A percentile compares a stretch with the other conserved stretches of the same genome.
These are phyloP conservation scores for Triglochin maritima DNA, from an alignment of 106 monocot genomes.

Conservation along the genomic window DNA sequence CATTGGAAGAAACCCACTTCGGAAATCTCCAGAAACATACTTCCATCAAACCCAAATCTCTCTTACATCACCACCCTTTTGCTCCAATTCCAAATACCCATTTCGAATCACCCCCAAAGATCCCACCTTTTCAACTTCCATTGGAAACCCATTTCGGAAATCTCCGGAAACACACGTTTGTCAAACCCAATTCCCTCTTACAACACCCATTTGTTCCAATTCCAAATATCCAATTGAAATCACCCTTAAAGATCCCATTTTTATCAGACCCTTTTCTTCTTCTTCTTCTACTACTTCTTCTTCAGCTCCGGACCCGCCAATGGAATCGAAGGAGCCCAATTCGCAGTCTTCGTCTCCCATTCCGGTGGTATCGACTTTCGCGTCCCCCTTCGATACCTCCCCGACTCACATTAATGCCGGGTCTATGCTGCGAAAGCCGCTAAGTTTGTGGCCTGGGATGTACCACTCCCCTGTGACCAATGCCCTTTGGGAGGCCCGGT, in stretches of 20 bases:
- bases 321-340: conserved; percentile 1
- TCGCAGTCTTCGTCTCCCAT: conserved; percentile 26
- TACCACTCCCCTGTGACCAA: conserved; percentile 97
- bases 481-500: conserved; percentile 93
- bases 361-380: conserved; percentile 37
- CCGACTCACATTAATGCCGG: conserved; percentile 32
- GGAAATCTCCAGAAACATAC: background rate
- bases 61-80: background rate
- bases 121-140: background rate
- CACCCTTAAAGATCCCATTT: too few relatives aligned
- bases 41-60: background rate
- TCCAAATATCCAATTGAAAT: too few relatives aligned
- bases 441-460: conserved; percentile 95
- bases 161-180: too few relatives aligned
- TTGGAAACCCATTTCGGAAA: background rate
- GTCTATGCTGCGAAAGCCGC: conserved; percentile 52
- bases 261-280: background rate
- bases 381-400: conserved; percentile 35
- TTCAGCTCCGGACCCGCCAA: background rate
- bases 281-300: background rate
- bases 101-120: background rate
- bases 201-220: too few relatives aligned
- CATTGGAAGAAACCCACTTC: background rate
- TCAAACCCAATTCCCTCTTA: too few relatives aligned
- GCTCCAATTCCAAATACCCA: background rate